Base-by-base conservation (phyloP, 1,139 yeast species). In the Candida pseudoviswanathii region DNA sequence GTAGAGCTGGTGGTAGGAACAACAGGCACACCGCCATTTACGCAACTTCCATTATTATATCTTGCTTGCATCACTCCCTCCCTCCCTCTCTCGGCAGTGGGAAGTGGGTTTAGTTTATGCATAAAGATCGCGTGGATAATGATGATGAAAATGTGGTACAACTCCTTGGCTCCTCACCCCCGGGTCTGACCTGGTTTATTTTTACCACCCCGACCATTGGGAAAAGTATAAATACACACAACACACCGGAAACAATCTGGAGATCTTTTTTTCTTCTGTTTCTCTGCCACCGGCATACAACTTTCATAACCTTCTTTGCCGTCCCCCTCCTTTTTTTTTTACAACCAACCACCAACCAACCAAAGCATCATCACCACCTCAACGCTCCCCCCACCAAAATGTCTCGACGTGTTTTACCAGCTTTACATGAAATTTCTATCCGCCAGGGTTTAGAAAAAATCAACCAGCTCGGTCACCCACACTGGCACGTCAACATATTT, bases 401-500 rank as follows among this genome's bases (percentile, higher is more conserved):
- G 33, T 39, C 41, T 22, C 11, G 41, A 42, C 30, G 44, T 32
- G 32, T 31, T 7, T 34, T 32, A 38, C 36, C 45, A 4, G 33
- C 31, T 29, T 42, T 55, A n/a, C 36, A 48, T 25, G 52, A 50
- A 38, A 45, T 48, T 4, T 34, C 47, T 7, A 54, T 58, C 26
- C 41, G 46, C 5, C 41, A 45, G 33, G 54, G 51, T 9, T 39
- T 60, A 11, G 25, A 40, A 3, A 38, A 36, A 7, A 52, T 60
- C 6, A 60, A 60, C 27, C 22, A 33, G 16, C 21, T 46, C n/a
- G 51, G 54, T 1, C 16, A 39, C 4, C 54, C 58, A 6, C 44
- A 46, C 25, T 61, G 65, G 65, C 42, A 48, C 7, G 33, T 54
- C 7, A 25, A 11, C 11, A 37, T 41, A 10, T 29, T 45, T 16